Evolutionary conservation across 1,139 yeast species (phyloP).

Genomic region (Hemisphaericaspora xylanilytica): DNA sequence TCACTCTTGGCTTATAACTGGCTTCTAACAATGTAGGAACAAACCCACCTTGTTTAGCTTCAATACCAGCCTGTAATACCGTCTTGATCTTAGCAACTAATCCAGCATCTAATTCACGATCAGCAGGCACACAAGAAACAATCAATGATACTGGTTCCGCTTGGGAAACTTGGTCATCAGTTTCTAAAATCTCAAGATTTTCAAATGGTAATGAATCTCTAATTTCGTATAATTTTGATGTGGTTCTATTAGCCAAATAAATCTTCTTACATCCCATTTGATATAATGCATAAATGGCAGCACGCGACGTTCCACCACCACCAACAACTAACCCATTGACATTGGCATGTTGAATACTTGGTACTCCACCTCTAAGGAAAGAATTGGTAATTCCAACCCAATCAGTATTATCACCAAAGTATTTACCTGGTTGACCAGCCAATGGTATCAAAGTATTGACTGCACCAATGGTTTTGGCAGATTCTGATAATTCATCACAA

Average conservation of each 20-base stretch:
- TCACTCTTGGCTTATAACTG: conserved; percentile 83
- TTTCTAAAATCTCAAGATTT: conserved; percentile 59
- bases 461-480: conserved; percentile 84
- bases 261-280: conserved; percentile 74
- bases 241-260: conserved; percentile 80
- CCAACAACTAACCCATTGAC: conserved; percentile 77
- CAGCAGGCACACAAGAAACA: conserved; percentile 90
- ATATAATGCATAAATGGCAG: conserved; percentile 86
- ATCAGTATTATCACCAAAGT: conserved; percentile 90
- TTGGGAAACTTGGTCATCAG: conserved; percentile 40
- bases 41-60: conserved; percentile 28
- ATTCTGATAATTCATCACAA: conserved; percentile 60
- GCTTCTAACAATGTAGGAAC: conserved; percentile 76
- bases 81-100: conserved; percentile 48
- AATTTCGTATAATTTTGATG: conserved; percentile 59
- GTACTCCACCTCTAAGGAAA: conserved; percentile 52
- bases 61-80: conserved; percentile 37
- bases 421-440: conserved; percentile 50
- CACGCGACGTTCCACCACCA: conserved; percentile 97
- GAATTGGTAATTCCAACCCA: conserved; percentile 87
- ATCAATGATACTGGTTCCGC: conserved; percentile 55
- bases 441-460: conserved; percentile 78
- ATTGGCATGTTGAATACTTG: conserved; percentile 28
- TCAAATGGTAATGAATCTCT: conserved; percentile 58
- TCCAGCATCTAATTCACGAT: conserved; percentile 61